phyloP scores from a whole-genome alignment of 257 asterid genomes.

The Solanum virginianum region DNA sequence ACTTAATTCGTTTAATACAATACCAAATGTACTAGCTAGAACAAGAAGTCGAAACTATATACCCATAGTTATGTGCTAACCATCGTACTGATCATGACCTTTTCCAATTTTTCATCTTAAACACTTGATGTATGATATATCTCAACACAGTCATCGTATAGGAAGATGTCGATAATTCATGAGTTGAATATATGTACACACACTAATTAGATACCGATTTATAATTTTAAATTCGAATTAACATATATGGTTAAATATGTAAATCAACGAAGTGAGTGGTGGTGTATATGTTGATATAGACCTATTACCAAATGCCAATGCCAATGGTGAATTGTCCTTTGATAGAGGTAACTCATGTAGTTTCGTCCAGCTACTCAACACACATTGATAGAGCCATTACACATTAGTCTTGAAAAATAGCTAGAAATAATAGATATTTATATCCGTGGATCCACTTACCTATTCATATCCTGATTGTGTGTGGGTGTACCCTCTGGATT shows the following conservation, averaged over 20 bases:
- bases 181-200: not conserved
- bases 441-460: too few species aligned
- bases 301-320: not conserved
- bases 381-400: constrained; percentile 25
- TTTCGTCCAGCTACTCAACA: not conserved
- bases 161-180: not conserved
- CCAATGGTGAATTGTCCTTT: not conserved
- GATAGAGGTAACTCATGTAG: not conserved
- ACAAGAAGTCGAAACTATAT: too few species aligned
- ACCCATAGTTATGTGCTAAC: too few species aligned
- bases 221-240: too few species aligned
- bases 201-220: not conserved
- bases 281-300: not conserved
- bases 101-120: too few species aligned
- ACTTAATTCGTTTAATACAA: too few species aligned
- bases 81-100: too few species aligned
- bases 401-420: not conserved
- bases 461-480: too few species aligned
- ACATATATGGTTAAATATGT: too few species aligned
- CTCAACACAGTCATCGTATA: not conserved
- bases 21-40: too few species aligned
- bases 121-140: too few species aligned
- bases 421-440: constrained; percentile 3
- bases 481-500: too few species aligned
- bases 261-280: not conserved